Evolutionary conservation across 257 asterid genomes (phyloP), one percentile per base, ranked within the genome.

Genomic region (Buddleja alternifolia): DNA sequence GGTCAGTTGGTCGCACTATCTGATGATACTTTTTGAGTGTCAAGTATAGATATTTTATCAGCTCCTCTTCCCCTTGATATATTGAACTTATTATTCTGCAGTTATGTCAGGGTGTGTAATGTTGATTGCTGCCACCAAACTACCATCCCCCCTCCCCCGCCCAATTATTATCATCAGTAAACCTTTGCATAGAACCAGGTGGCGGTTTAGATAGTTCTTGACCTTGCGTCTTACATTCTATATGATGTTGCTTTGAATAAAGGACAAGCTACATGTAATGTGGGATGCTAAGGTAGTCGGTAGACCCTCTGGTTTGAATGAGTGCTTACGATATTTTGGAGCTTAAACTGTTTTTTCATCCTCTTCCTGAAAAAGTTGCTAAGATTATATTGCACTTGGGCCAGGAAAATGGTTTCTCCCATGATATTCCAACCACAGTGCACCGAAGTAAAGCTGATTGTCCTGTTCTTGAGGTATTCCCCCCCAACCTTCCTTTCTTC

Each of bases 381-480:
- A 47, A 67, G 45, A 20, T 40, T 46, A 15, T 48, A 25, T 60
- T 82, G 45, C 64, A 47, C 71, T 19, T 54, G 63, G 82, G 59
- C 68, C 83, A 94, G 99, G 99, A 94, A 69, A 82, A 69, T 77
- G 94, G 96, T 60, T 91, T 84, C 75, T 87, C 91, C 61, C 86
- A 84, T 71, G 99, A 94, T 66, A 94, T 94, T 80, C 99, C 99
- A 29, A 94, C 99, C 55, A 94, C 99, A 15, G 86, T 94, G 74
- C 90, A 94, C 78, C 77, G 97, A 77, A 94, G 99, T 78, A 94
- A 91, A 84, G 99, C 96, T 71, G 99, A 91, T 75, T 94, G 99
- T 79, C 99, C 97, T 64, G 85, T 91, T 60, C 99, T 93, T 11
- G 99, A 94, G 97, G 99, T 91, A 73, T 17, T 65, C 51, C 34